These are phyloP conservation scores for Albophoma yamanashiensis DNA, from an alignment of 2,329 filamentous ascomycete species.

Conservation along the genomic window DNA sequence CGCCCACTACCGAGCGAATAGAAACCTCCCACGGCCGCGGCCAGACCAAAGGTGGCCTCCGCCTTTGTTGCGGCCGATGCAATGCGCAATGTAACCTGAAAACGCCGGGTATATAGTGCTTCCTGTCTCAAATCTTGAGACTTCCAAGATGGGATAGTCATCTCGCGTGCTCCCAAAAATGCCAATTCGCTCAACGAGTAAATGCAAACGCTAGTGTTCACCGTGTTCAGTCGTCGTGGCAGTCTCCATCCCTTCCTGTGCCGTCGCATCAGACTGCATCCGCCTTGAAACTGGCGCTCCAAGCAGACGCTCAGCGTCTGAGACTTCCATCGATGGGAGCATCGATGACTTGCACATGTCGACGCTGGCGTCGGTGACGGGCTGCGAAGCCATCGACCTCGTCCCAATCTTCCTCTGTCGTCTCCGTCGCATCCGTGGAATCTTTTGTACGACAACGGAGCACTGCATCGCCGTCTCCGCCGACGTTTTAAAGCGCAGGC, in stretches of 20 bases:
- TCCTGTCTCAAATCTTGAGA: neutral
- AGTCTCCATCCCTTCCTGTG: neutral
- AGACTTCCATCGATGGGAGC: neutral
- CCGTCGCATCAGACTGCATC: neutral
- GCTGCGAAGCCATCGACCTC: neutral
- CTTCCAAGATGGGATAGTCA: neutral
- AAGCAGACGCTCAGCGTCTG: neutral
- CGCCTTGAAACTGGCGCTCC: neutral
- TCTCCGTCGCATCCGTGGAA: slow-evolving; percentile 6
- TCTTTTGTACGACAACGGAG: slow-evolving; percentile 5
- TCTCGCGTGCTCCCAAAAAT: neutral
- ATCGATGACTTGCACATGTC: neutral
- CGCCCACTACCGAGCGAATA: neutral
- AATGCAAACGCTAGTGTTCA: neutral
- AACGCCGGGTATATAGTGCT: neutral
- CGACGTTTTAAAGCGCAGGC: slow-evolving; percentile 4
- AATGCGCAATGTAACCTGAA: neutral
- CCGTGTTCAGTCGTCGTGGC: neutral
- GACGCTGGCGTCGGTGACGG: neutral
- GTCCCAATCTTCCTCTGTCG: slow-evolving; percentile 3
- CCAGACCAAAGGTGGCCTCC: neutral
- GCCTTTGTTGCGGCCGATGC: neutral
- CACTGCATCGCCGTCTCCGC: slow-evolving; percentile 7
- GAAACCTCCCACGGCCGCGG: neutral
- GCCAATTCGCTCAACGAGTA: neutral